Percentiles rank a stretch among this genome's conserved stretches.
Evolutionary conservation across 2,329 filamentous ascomycete species (phyloP).

Genomic region (Exutisphaerella laricina): DNA sequence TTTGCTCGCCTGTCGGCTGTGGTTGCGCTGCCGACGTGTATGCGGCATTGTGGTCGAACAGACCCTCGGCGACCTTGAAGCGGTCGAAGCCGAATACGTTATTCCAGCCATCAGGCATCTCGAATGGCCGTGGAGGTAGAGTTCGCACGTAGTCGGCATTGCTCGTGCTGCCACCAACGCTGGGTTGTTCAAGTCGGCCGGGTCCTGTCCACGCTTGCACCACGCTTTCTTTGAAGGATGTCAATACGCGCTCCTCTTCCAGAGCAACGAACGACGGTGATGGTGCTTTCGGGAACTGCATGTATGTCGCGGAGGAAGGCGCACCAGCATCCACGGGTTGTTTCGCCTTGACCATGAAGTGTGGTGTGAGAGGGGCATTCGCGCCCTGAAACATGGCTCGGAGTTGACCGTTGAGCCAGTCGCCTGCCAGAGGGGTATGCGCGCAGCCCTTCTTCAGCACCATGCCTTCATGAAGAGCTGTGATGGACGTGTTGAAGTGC

Average conservation of each 20-base stretch:
- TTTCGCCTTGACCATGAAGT: slow-evolving; percentile 85
- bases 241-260: slow-evolving; percentile 87
- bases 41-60: slow-evolving; percentile 82
- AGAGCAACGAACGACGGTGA: slow-evolving; percentile 69
- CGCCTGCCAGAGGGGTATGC: slow-evolving; percentile 69
- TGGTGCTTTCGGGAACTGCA: slow-evolving; percentile 58
- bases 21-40: slow-evolving; percentile 49
- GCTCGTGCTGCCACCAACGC: neutral
- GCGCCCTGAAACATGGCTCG: slow-evolving; percentile 68
- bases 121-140: slow-evolving; percentile 79
- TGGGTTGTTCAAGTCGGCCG: slow-evolving; percentile 51
- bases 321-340: slow-evolving; percentile 79
- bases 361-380: slow-evolving; percentile 67
- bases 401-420: slow-evolving; percentile 86
- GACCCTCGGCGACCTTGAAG: slow-evolving; percentile 76
- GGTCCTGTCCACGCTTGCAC: slow-evolving; percentile 89
- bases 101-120: slow-evolving; percentile 96
- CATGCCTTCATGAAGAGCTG: slow-evolving; percentile 89
- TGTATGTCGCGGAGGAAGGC: slow-evolving; percentile 69
- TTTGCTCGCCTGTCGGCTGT: slow-evolving; percentile 59
- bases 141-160: slow-evolving; percentile 58
- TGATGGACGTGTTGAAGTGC: slow-evolving; percentile 80
- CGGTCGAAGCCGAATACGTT: slow-evolving; percentile 88
- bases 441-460: slow-evolving; percentile 69
- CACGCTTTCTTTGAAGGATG: slow-evolving; percentile 96